A percentile compares a stretch with the other conserved stretches of the same genome.
These are phyloP conservation scores for Trebouxia gelatinosa DNA, from an alignment of 163 green algal genomes.

Conservation along the genomic window DNA sequence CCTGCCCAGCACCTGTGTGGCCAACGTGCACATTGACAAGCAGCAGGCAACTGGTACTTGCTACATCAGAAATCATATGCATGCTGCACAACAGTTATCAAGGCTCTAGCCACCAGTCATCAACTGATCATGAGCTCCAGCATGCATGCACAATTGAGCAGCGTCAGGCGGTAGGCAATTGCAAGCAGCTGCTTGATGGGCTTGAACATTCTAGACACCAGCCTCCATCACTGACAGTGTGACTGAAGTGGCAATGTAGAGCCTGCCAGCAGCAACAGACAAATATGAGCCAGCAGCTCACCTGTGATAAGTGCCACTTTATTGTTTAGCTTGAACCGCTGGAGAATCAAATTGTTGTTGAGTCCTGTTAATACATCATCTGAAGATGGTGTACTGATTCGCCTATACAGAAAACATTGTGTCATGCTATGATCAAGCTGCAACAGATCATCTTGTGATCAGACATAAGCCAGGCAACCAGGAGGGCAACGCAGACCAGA, in stretches of 20 bases:
- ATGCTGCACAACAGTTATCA: neutral
- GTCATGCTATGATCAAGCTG: no score
- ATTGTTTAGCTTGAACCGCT: constrained; percentile 52
- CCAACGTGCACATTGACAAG: neutral
- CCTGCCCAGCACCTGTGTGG: constrained; percentile 48
- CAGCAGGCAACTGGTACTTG: neutral
- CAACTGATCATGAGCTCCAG: no score
- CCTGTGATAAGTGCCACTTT: constrained; percentile 53
- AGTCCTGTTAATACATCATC: constrained; percentile 41
- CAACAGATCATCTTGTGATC: no score
- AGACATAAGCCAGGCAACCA: no score
- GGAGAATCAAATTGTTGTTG: constrained; percentile 37
- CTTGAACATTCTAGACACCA: neutral
- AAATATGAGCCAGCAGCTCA: neutral
- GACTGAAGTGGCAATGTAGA: neutral
- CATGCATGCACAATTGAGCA: no score
- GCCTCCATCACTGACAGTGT: neutral
- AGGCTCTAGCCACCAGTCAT: neutral
- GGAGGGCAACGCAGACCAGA: no score
- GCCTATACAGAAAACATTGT: no score
- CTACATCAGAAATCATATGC: neutral
- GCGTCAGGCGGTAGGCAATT: neutral
- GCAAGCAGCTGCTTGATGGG: neutral
- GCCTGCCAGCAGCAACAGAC: neutral
- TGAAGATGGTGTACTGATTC: no score